Base-by-base conservation (phyloP, 139 green algal species). In the Spirogloea muscicola region DNA sequence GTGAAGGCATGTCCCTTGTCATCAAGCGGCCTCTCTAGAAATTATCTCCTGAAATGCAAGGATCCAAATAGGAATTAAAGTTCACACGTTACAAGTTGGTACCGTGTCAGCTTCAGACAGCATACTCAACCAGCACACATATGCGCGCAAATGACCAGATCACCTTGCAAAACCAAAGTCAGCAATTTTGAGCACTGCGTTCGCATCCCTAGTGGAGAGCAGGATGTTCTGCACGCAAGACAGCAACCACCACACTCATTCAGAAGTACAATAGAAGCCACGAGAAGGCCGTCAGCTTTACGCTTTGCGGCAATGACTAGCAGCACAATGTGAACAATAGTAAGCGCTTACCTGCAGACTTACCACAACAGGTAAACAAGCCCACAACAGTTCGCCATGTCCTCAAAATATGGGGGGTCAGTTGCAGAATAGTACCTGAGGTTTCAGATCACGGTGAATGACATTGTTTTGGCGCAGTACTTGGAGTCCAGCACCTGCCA, bases 91-190 rank as follows among this genome's bases (percentile, higher is more conserved):
- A n/a, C n/a, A n/a, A n/a, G n/a, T n/a, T n/a, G n/a, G n/a, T n/a
- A n/a, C 43, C 10, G 43, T 51, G 10, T 51, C 43, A 51, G 43
- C 43, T 13, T 51, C 43, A 25, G 43, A 55, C 46, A 21, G 21
- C 46, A n/a, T 31, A 55, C 21, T 55, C n/a, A n/a, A 55, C 46
- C n/a, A 66, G 18, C 21, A 34, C 18, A 66, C 25, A 18, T 34
- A 66, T 44, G 21, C 25, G 21, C n/a, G 57, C 57, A 44, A 21
- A 59, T 66, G 21, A 34, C 73, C 91, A 85, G 77, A 96, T 34
- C 84, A 88, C 36, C 94, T 78, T 4, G 94, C 94, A 85, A 99
- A 99, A 3, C 94, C 94, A 91, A 99, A 99, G 85, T 99, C 94
- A 9, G 94, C 94, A 59, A 99, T 98, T 81, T 98, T 98, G 2